These are phyloP conservation scores for Geosmithia putterillii DNA, from an alignment of 2,329 filamentous ascomycete species.

Conservation along the genomic window DNA sequence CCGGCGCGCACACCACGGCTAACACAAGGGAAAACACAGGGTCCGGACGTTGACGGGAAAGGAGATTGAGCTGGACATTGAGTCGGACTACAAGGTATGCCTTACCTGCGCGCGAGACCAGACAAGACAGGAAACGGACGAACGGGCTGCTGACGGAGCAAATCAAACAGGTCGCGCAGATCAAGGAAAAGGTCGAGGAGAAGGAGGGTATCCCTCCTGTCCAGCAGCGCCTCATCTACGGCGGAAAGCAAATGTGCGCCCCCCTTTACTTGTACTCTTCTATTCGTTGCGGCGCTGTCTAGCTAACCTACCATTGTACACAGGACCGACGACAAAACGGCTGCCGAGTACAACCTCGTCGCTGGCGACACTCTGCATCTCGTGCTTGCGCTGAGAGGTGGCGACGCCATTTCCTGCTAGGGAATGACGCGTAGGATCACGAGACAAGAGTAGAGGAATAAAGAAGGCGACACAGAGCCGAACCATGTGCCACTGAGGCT, in stretches of 20 bases:
- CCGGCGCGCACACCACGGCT: background rate
- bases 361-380: slow-evolving; percentile 90
- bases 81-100: slow-evolving; percentile 78
- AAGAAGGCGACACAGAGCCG: background rate
- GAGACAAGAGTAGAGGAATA: background rate
- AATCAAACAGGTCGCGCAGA: slow-evolving; percentile 62
- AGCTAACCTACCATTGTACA: slow-evolving; percentile 1
- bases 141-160: background rate
- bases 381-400: slow-evolving; percentile 86
- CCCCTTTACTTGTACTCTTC: background rate
- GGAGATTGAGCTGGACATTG: slow-evolving; percentile 97
- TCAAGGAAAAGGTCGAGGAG: slow-evolving; percentile 98
- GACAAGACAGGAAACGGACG: background rate
- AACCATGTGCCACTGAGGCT: too few relatives aligned
- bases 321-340: slow-evolving; percentile 92
- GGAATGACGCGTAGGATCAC: background rate
- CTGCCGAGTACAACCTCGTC: slow-evolving; percentile 78
- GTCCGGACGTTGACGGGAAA: slow-evolving; percentile 96
- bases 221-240: slow-evolving; percentile 91
- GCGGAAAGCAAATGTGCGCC: slow-evolving; percentile 90
- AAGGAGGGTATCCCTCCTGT: slow-evolving; percentile 97
- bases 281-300: background rate
- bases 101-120: background rate
- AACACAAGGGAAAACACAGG: slow-evolving; percentile 33
- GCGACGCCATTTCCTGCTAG: slow-evolving; percentile 24